A percentile compares a stretch with the other conserved stretches of the same genome.
These are phyloP conservation scores for Scortechinia acanthostroma DNA, from an alignment of 2,329 filamentous ascomycete genomes.

Conservation along the genomic window DNA sequence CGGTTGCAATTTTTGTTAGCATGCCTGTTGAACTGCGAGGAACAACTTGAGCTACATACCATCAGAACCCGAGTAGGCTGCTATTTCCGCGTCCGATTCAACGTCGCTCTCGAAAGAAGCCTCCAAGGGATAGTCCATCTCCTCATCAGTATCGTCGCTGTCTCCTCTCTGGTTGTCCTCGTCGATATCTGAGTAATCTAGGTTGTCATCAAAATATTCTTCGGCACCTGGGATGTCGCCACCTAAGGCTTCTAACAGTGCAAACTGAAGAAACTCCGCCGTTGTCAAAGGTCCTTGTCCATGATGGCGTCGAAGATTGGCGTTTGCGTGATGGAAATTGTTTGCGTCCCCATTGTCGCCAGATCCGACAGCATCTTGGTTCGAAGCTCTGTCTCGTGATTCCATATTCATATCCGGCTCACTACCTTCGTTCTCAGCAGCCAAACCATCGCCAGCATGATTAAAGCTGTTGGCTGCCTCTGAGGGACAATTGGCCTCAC, in stretches of 20 bases:
- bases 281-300: constrained; percentile 8
- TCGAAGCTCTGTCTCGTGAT: no score
- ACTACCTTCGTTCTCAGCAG: background rate
- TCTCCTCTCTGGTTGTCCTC: background rate
- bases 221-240: constrained; percentile 10
- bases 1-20: constrained; percentile 4
- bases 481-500: background rate
- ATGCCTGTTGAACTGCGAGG: background rate
- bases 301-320: background rate
- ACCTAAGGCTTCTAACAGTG: constrained; percentile 12
- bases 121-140: no score
- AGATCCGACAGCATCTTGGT: background rate
- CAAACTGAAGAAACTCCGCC: constrained; percentile 12
- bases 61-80: background rate
- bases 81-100: no score
- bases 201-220: constrained; percentile 8
- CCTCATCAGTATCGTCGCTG: no score
- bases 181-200: constrained; percentile 6
- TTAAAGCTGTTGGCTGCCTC: background rate
- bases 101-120: no score
- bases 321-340: background rate
- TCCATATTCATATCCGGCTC: no score
- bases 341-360: background rate
- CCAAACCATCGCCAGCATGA: no score
- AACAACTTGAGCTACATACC: background rate